These are phyloP conservation scores for Lavandula angustifolia DNA, from an alignment of 257 asterid species.

Conservation along the genomic window DNA sequence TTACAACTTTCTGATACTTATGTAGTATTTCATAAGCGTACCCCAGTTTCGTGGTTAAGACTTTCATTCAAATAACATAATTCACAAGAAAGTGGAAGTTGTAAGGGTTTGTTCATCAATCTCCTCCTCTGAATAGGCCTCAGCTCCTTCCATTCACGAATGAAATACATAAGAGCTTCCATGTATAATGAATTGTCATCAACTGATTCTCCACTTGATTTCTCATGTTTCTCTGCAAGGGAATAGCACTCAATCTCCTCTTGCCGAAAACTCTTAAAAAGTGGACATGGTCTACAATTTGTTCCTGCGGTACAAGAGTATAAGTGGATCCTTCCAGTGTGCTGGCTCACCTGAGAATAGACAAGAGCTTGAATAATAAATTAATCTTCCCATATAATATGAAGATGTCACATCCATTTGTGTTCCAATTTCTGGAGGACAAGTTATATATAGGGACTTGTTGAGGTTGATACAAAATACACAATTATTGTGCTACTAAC, in stretches of 20 bases:
- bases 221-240: constrained; percentile 40
- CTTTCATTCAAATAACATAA: constrained; percentile 74
- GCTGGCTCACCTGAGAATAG: constrained; percentile 73
- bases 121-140: constrained; percentile 77
- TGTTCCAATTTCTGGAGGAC: too few species aligned
- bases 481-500: background rate
- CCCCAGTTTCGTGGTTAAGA: constrained; percentile 76
- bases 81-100: constrained; percentile 79
- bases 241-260: constrained; percentile 63
- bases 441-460: too few species aligned
- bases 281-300: constrained; percentile 85
- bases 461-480: too few species aligned
- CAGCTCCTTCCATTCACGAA: constrained; percentile 73
- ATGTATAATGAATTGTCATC: constrained; percentile 53
- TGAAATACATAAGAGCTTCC: constrained; percentile 54
- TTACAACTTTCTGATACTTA: background rate
- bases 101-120: constrained; percentile 76
- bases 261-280: constrained; percentile 71
- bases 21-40: constrained; percentile 36
- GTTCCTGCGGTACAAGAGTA: constrained; percentile 71
- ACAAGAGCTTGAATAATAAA: constrained; percentile 24
- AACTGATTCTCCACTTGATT: constrained; percentile 34
- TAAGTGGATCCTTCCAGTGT: constrained; percentile 94
- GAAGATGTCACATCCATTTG: background rate
- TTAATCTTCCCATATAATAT: constrained; percentile 24